Evolutionary conservation across 352 stramenopile genomes (phyloP).

Genomic region (Phytophthora rubi): DNA sequence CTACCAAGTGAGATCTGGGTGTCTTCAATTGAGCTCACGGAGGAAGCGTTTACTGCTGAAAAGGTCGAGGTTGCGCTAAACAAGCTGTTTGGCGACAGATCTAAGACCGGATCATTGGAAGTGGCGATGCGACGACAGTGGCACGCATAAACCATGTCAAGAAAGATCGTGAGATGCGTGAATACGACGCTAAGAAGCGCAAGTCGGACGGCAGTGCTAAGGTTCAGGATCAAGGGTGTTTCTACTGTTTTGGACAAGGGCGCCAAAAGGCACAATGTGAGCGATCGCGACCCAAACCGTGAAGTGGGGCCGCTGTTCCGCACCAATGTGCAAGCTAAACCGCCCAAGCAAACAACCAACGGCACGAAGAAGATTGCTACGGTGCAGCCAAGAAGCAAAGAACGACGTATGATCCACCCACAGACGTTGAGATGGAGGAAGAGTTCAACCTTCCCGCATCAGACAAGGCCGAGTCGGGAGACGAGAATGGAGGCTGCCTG

Average conservation of each 20-base stretch:
- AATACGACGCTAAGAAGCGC: neutral
- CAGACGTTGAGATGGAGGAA: too few species aligned
- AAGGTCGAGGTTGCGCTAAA: neutral
- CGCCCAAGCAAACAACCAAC: too few species aligned
- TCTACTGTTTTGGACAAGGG: conserved; percentile 10
- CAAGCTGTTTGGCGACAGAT: neutral
- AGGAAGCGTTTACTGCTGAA: neutral
- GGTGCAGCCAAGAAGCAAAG: too few species aligned
- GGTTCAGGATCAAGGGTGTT: neutral
- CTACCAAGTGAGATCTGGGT: neutral
- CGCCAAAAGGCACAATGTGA: conserved; percentile 17
- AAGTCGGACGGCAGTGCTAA: neutral
- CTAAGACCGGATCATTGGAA: neutral
- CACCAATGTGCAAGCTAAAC: neutral
- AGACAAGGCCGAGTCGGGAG: too few species aligned
- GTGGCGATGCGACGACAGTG: neutral
- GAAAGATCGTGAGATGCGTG: neutral
- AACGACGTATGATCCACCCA: too few species aligned
- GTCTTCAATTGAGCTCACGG: neutral
- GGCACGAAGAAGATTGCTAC: too few species aligned
- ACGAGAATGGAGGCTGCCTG: too few species aligned
- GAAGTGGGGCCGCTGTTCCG: conserved; percentile 9
- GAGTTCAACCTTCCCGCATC: too few species aligned
- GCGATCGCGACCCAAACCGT: conserved; percentile 2
- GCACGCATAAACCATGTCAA: neutral